Evolutionary conservation across 2,329 filamentous ascomycete genomes (phyloP), one percentile per base, ranked within the genome.

Genomic region (Rachicladosporium sp.): DNA sequence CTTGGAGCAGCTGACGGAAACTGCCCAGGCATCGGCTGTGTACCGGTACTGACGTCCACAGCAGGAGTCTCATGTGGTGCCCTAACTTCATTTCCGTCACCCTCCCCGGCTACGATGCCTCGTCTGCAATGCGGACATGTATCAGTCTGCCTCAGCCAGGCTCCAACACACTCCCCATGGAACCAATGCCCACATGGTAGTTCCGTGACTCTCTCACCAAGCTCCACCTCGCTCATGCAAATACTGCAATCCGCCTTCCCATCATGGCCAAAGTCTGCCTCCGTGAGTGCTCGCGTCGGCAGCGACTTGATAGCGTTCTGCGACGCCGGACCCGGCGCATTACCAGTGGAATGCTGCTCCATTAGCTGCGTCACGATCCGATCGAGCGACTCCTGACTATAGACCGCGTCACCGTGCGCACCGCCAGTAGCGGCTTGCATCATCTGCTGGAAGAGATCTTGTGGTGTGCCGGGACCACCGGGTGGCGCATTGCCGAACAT

Each of bases 121-220:
- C 67, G 73, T 31, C 83, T 73, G 55, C 83, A 89, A 38, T 87
- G 80, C 1, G 89, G 89, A 52, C 89, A 96, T 0, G 88, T 94
- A 52, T 95, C 87, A 60, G 95, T 88, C 60, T 93, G 83, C 51
- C 74, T 76, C 37, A 96, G 65, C 89, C 89, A 96, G 37, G 82
- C 69, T 15, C 77, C 71, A 29, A 91, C 82, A 52, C 89, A 96
- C 19, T 74, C 68, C 42, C 80, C 79, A 54, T 95, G 89, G 58
- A 94, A 96, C 85, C 86, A 94, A 56, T 98, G 91, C 43, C 77
- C 81, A 63, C 91, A 98, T 0, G 87, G 87, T 37, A 98, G 63
- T 34, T 80, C 72, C 0, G 82, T 74, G 4, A 89, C 84, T 55
- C 83, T 77, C 23, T 83, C 78, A 8, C 78, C 82, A 29, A 82